Evolutionary conservation across 2,329 filamentous ascomycete species (phyloP).

Genomic region (Diplodia mutila): DNA sequence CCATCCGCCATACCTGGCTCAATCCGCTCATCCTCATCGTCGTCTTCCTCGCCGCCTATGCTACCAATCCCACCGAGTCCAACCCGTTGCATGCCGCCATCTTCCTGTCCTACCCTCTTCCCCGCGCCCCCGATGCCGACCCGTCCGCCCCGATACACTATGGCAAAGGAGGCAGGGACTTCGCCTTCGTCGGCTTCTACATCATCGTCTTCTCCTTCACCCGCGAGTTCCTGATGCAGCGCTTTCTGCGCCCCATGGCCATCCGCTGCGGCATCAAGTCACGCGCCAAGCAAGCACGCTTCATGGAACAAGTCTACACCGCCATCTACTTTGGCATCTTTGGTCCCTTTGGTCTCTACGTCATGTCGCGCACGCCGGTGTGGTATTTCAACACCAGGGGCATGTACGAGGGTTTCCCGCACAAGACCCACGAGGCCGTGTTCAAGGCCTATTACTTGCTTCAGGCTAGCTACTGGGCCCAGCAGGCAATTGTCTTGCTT

Average conservation of each 20-base stretch:
- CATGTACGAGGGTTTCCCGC: conserved; percentile 90
- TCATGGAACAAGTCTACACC: conserved; percentile 97
- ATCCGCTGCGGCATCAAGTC: conserved; percentile 69
- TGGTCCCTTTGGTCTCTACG: conserved; percentile 81
- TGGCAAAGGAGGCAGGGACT: conserved; percentile 84
- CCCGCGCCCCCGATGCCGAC: conserved; percentile 53
- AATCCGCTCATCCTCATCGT: conserved; percentile 70
- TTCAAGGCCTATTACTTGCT: conserved; percentile 98
- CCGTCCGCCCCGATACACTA: conserved; percentile 64
- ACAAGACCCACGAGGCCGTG: conserved; percentile 73
- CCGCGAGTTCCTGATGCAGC: conserved; percentile 95
- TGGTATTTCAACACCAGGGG: conserved; percentile 94
- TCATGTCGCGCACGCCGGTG: conserved; percentile 88
- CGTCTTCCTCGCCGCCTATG: conserved; percentile 69
- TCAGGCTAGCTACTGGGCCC: conserved; percentile 92
- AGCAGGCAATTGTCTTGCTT: conserved; percentile 86
- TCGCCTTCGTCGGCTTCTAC: conserved; percentile 88
- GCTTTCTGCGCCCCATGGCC: conserved; percentile 77
- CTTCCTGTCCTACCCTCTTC: conserved; percentile 85
- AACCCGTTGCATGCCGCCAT: conserved; percentile 82
- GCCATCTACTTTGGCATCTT: conserved; percentile 86
- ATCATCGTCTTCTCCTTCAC: conserved; percentile 88
- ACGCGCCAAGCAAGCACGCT: conserved; percentile 80
- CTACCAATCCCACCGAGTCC: conserved; percentile 72
- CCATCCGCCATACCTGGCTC: conserved; percentile 62